Percentiles rank a stretch among this genome's conserved stretches.
phyloP scores from a whole-genome alignment of 78 protist species.

The Dictyostelium capitatum region DNA sequence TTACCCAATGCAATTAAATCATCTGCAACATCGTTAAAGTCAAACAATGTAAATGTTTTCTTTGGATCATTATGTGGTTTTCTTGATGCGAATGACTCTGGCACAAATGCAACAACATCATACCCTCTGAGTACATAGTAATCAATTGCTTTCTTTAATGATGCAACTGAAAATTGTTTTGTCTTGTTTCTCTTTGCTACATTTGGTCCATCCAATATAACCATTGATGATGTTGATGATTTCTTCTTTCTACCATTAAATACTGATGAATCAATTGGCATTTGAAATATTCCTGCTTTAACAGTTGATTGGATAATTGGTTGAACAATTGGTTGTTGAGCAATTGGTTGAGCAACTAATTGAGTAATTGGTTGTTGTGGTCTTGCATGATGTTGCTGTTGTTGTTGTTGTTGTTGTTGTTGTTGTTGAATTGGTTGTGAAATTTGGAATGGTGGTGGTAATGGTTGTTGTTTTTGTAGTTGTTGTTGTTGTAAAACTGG shows the following conservation, averaged over 20 bases:
- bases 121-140: slow-evolving; percentile 71
- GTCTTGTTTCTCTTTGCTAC: slow-evolving; percentile 62
- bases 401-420: background rate
- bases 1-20: slow-evolving; percentile 21
- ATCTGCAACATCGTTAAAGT: slow-evolving; percentile 45
- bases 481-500: background rate
- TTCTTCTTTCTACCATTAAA: slow-evolving; percentile 35
- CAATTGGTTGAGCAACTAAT: background rate
- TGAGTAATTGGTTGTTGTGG: background rate
- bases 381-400: background rate
- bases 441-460: background rate
- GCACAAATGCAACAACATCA: slow-evolving; percentile 81
- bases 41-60: slow-evolving; percentile 31
- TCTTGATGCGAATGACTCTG: slow-evolving; percentile 40
- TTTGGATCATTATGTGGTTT: slow-evolving; percentile 33
- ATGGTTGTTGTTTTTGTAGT: background rate
- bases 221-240: slow-evolving; percentile 39
- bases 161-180: slow-evolving; percentile 38
- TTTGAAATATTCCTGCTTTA: slow-evolving; percentile 42
- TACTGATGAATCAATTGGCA: slow-evolving; percentile 57
- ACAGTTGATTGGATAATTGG: slow-evolving; percentile 4
- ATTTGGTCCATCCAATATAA: slow-evolving; percentile 86
- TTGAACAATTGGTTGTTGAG: background rate
- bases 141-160: slow-evolving; percentile 74
- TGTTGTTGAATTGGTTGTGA: background rate